phyloP scores from a whole-genome alignment of 2,329 filamentous ascomycete genomes.

The Purpureocillium takamizusanense region DNA sequence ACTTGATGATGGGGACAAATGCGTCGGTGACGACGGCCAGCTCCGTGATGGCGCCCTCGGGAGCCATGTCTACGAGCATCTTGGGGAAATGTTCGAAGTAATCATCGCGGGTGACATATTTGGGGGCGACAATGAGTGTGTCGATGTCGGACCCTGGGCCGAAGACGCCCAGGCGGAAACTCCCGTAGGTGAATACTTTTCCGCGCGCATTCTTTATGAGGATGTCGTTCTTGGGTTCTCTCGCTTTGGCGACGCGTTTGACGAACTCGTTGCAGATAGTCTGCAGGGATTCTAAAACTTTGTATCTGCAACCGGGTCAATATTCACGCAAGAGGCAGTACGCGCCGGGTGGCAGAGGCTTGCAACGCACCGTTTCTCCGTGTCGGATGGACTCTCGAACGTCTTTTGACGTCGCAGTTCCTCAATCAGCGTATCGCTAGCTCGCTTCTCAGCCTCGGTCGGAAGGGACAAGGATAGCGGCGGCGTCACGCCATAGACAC shows the following conservation, averaged over 20 bases:
- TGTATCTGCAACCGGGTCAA: constrained; percentile 37
- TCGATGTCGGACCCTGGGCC: constrained; percentile 97
- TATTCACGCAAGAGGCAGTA: not conserved
- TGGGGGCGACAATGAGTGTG: constrained; percentile 84
- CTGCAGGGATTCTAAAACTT: constrained; percentile 69
- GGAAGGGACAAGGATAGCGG: constrained; percentile 74
- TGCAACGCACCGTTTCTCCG: constrained; percentile 65
- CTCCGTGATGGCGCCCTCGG: constrained; percentile 72
- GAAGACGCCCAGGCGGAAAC: constrained; percentile 88
- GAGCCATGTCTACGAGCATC: constrained; percentile 66
- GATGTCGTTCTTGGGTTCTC: constrained; percentile 61
- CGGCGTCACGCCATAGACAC: constrained; percentile 61
- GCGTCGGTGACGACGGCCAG: constrained; percentile 80
- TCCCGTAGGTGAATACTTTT: constrained; percentile 93
- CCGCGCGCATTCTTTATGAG: constrained; percentile 79
- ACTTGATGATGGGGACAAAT: constrained; percentile 95
- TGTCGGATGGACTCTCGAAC: constrained; percentile 78
- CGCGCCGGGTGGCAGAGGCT: not conserved
- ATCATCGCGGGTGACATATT: constrained; percentile 79
- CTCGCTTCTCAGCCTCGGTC: constrained; percentile 64
- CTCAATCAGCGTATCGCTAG: constrained; percentile 70
- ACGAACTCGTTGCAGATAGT: constrained; percentile 81
- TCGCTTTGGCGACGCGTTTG: constrained; percentile 65
- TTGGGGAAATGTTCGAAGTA: constrained; percentile 88
- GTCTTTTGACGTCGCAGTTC: constrained; percentile 86